phyloP scores from a whole-genome alignment of 768 basidiomycete species.

The Hemileccinum impolitum region DNA sequence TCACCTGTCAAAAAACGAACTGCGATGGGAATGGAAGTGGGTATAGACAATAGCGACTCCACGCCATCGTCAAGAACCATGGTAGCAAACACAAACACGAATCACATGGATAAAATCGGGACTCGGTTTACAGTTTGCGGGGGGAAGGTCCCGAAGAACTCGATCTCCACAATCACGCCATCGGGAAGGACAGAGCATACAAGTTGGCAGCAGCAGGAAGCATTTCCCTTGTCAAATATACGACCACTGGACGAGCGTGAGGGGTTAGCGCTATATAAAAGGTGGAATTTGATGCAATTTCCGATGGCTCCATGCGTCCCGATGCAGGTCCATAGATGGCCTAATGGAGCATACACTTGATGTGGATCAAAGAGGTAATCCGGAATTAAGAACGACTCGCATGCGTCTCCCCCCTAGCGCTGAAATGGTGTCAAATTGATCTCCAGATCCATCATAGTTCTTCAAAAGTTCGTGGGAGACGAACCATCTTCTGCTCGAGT shows the following conservation, averaged over 20 bases:
- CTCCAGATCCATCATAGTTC: conserved; percentile 15
- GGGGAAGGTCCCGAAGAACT: background rate
- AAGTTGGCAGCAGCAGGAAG: background rate
- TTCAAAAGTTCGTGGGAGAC: conserved; percentile 3
- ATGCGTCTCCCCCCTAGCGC: background rate
- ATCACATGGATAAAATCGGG: background rate
- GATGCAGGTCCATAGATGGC: conserved; percentile 1
- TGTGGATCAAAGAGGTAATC: conserved; percentile 8
- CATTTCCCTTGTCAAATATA: conserved; percentile 1
- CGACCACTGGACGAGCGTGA: background rate
- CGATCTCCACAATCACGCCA: background rate
- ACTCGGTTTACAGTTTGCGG: background rate
- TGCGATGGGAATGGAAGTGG: conserved; percentile 10
- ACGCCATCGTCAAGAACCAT: background rate
- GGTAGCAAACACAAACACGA: background rate
- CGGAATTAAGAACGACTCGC: conserved; percentile 8
- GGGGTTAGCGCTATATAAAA: background rate
- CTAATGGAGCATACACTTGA: conserved; percentile 3
- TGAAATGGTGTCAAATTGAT: conserved; percentile 7
- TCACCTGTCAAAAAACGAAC: conserved; percentile 8
- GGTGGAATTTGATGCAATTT: conserved; percentile 3
- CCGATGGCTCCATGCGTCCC: background rate
- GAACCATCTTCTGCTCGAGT: conserved; percentile 14
- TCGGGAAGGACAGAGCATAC: background rate
- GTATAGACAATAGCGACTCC: background rate